These are phyloP conservation scores for Phoenix dactylifera DNA, from an alignment of 176 grass and related monocot genomes.

Conservation along the genomic window DNA sequence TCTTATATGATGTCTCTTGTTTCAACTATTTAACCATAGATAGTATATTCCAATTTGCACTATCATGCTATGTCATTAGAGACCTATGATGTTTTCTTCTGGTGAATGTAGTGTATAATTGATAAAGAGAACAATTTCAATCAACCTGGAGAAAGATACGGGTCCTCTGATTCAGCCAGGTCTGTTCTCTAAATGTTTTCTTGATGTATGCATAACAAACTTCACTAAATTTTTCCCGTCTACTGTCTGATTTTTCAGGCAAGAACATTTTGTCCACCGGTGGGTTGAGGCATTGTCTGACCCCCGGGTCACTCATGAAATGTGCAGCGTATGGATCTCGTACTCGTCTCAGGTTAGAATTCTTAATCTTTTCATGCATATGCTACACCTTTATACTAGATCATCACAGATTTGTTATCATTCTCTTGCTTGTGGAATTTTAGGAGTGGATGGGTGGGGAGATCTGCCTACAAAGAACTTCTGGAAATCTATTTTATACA, in stretches of 20 bases:
- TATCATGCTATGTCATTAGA: background rate
- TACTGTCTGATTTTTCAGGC: slow-evolving; percentile 19
- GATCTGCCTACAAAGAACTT: background rate
- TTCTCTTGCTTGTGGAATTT: too few relatives aligned
- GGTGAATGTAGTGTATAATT: slow-evolving; percentile 55
- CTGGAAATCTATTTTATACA: background rate
- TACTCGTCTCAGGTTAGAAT: slow-evolving; percentile 65
- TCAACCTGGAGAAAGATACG: slow-evolving; percentile 75
- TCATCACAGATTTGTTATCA: too few relatives aligned
- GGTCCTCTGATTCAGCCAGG: slow-evolving; percentile 71
- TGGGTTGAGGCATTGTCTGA: slow-evolving; percentile 61
- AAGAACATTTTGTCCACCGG: slow-evolving; percentile 68
- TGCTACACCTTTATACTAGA: background rate
- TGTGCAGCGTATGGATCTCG: slow-evolving; percentile 57
- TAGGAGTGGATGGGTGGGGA: too few relatives aligned
- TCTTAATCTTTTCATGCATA: background rate
- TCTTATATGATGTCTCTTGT: too few relatives aligned
- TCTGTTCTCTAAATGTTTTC: background rate
- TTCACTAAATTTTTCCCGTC: too few relatives aligned
- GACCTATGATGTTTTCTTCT: background rate
- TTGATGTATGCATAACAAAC: too few relatives aligned
- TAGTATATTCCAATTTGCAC: too few relatives aligned
- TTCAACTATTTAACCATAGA: too few relatives aligned
- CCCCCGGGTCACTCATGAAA: slow-evolving; percentile 55
- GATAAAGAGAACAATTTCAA: slow-evolving; percentile 86